A percentile compares a stretch with the other conserved stretches of the same genome.
These are phyloP conservation scores for Entoloma clypeatum DNA, from an alignment of 1,284 basidiomycete species.

Conservation along the genomic window DNA sequence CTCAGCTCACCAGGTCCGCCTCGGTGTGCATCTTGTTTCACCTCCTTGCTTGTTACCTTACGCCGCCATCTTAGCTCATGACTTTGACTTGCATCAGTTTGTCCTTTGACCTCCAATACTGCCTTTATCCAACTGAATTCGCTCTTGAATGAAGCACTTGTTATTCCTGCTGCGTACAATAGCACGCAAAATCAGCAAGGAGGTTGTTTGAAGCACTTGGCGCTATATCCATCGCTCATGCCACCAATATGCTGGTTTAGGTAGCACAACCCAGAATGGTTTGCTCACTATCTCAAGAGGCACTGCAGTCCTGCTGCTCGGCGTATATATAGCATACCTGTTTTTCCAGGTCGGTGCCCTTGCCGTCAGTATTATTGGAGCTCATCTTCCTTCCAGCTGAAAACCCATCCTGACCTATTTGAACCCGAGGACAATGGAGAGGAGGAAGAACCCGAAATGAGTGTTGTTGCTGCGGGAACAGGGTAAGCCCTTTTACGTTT, in stretches of 20 bases:
- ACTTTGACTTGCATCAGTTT: slow-evolving; percentile 84
- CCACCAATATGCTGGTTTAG: slow-evolving; percentile 16
- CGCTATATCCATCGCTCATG: slow-evolving; percentile 5
- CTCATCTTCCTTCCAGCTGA: slow-evolving; percentile 38
- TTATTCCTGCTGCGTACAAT: slow-evolving; percentile 89
- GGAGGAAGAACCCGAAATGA: slow-evolving; percentile 33
- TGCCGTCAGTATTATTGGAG: neutral
- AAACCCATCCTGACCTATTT: slow-evolving; percentile 47
- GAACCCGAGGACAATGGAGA: slow-evolving; percentile 27
- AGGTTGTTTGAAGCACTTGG: slow-evolving; percentile 8
- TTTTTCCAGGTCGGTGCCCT: slow-evolving; percentile 59
- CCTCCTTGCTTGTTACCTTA: slow-evolving; percentile 9
- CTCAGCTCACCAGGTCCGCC: slow-evolving; percentile 42
- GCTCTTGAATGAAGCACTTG: slow-evolving; percentile 43
- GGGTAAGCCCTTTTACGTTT: slow-evolving; percentile 37
- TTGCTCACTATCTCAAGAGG: slow-evolving; percentile 80
- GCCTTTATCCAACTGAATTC: slow-evolving; percentile 12
- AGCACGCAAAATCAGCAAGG: slow-evolving; percentile 34
- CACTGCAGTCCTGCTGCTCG: slow-evolving; percentile 77
- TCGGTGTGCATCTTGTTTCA: slow-evolving; percentile 46
- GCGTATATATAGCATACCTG: slow-evolving; percentile 81
- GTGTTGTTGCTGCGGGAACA: slow-evolving; percentile 18
- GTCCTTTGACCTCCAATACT: slow-evolving; percentile 23
- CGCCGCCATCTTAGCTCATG: slow-evolving; percentile 57
- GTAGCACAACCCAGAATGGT: slow-evolving; percentile 40